These are phyloP conservation scores for Trifolium pratense DNA, from an alignment of 306 rosid genomes.

Conservation along the genomic window DNA sequence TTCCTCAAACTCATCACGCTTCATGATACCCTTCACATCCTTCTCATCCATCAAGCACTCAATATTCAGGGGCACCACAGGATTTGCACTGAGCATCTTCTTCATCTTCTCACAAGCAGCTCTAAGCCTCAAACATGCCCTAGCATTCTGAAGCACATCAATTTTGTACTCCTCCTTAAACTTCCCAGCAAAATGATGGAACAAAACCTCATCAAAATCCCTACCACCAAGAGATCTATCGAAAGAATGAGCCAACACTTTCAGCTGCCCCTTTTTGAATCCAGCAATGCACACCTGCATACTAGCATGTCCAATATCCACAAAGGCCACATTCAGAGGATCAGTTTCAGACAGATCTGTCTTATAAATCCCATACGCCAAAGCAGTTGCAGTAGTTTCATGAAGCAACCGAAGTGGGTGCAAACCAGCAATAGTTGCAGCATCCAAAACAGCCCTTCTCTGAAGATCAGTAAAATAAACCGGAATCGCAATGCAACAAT, in stretches of 20 bases:
- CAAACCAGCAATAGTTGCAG: conserved; percentile 88
- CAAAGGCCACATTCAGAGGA: conserved; percentile 86
- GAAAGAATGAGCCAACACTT: conserved; percentile 76
- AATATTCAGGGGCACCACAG: conserved; percentile 80
- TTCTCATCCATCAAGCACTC: conserved; percentile 98
- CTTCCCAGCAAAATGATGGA: conserved; percentile 75
- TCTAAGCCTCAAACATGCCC: conserved; percentile 84
- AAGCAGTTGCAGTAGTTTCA: conserved; percentile 90
- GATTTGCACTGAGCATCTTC: conserved; percentile 94
- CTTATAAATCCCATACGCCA: conserved; percentile 95
- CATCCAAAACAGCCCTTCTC: conserved; percentile 89
- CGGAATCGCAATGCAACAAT: conserved; percentile 96
- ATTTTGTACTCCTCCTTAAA: conserved; percentile 87
- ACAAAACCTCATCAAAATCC: conserved; percentile 88
- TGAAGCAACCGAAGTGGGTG: conserved; percentile 88
- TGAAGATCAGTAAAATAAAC: conserved; percentile 89
- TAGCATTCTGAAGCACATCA: conserved; percentile 78
- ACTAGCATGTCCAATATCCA: conserved; percentile 93
- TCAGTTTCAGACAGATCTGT: conserved; percentile 87
- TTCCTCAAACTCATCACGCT: conserved; percentile 90
- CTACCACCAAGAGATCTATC: conserved; percentile 93
- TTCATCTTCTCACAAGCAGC: conserved; percentile 91
- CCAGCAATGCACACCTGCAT: conserved; percentile 98
- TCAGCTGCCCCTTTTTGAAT: conserved; percentile 87
- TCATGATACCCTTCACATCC: conserved; percentile 84